Base-by-base conservation (phyloP, 208 protist species). In the Acanthamoeba polyphaga region DNA sequence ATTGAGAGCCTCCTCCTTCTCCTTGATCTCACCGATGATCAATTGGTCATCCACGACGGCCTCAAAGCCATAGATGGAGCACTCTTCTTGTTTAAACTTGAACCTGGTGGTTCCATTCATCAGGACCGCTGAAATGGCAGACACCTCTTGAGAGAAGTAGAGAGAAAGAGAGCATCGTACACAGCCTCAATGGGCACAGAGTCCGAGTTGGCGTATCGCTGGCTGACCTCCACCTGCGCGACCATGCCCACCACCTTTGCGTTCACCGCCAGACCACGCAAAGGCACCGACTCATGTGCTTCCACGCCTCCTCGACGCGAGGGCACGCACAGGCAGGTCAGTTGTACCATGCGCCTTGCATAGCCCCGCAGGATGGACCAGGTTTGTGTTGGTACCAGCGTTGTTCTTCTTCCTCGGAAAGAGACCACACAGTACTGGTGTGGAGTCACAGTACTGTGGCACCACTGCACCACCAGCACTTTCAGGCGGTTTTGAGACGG, bases 21-120 rank as follows among this genome's bases (percentile, higher is more conserved):
- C 88, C 68, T 93, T 72, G 88, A 80, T 64, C 17, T 80, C 88
- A n/a, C 88, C 88, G 34, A 80, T 49, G 6, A 93, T 27, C 46
- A 17, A 1, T 38, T 80, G 13, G 60, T 27, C 88, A 60, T 78
- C 88, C 19, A 93, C 60, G n/a, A 80, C 10, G 66, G 88, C 88
- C 88, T 93, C 88, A 27, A 93, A 93, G 27, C 66, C 88, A 49
- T 60, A 74, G n/a, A 93, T 43, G 7, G 88, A 58, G n/a, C 38
- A 72, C 38, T 93, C 88, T 9, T 93, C 88, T 38, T 93, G 58
- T 15, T 78, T 72, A 46, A 93, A 93, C 22, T 62, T 55, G 53
- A 93, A 93, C 51, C 64, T 80, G 88, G 64, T 1, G n/a, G 12
- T 24, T 70, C 29, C 19, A 82, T 49, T 8, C 66, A n/a, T n/a